Evolutionary conservation across 768 basidiomycete genomes (phyloP), one percentile per base, ranked within the genome.

Genomic region (Xerocomellus chrysenteron): DNA sequence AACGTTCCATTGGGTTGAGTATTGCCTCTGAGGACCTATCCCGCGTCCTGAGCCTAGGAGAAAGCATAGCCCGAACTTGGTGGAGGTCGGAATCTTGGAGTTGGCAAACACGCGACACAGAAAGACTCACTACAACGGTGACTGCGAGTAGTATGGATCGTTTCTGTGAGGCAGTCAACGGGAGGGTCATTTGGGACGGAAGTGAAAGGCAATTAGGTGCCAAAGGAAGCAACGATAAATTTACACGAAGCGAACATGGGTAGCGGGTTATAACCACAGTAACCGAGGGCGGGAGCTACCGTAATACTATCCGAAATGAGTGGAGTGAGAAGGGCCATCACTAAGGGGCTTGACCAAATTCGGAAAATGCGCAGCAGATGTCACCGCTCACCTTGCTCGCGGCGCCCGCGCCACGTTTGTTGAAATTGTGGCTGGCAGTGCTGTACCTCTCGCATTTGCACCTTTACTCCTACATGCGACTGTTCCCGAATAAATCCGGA

Each of bases 391-490:
- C 7, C 35, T 35, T 35, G 5, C 33, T 35, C 14, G 32, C 32
- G 32, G 32, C 6, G 32, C 5, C 32, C 6, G 32, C 11, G 32
- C 32, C 32, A 32, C 10, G 32, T 32, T 30, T 30, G 30, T 30
- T 30, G 2, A 8, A 30, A 30, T 30, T 9, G 30, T 9, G 30
- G 30, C 7, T 30, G 10, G 30, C 26, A 26, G 4, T 26, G 26
- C 26, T 26, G 26, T 21, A 90, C 66, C 78, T 99, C 43, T 87
- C 93, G 0, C 94, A 94, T 0, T 95, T 94, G 1, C 84, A 79
- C 19, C 77, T 99, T 36, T 99, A 99, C 74, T 93, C 94, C 10
- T 82, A 87, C 45, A 80, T 94, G 41, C 85, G 90, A 10, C 82
- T 89, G 1, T 79, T 86, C 13, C 84, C 88, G 0, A 85, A 90